Evolutionary conservation across 495 filamentous ascomycete species (phyloP).

Genomic region (Penicillium fimorum): DNA sequence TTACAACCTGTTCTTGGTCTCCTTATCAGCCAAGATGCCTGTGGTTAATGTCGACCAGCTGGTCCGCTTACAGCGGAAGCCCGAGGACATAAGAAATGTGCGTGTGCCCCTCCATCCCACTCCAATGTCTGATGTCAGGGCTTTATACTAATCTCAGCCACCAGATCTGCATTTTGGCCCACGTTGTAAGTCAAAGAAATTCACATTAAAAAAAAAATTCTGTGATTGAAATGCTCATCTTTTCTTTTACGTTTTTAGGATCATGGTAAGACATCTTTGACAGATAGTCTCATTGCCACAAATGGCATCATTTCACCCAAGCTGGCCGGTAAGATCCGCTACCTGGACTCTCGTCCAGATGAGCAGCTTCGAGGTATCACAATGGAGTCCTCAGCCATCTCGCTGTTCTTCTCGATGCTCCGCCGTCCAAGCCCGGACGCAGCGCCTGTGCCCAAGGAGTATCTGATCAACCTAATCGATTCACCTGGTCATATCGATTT

Average conservation of each 20-base stretch:
- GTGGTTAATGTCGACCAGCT: constrained; percentile 85
- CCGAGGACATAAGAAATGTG: constrained; percentile 88
- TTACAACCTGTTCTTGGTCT: constrained; percentile 5
- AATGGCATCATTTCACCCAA: constrained; percentile 99
- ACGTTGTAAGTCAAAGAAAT: constrained; percentile 67
- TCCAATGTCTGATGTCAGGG: constrained; percentile 25
- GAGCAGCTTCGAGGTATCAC: constrained; percentile 97
- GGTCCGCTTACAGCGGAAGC: constrained; percentile 76
- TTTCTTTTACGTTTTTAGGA: constrained; percentile 48
- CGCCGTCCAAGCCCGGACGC: constrained; percentile 66
- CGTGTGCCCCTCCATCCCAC: constrained; percentile 42
- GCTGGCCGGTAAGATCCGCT: constrained; percentile 95
- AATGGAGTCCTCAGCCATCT: constrained; percentile 99
- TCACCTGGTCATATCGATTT: constrained; percentile 99
- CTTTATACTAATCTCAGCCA: constrained; percentile 29
- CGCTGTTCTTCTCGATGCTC: constrained; percentile 90
- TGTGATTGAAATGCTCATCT: constrained; percentile 6
- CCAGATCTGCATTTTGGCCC: constrained; percentile 95
- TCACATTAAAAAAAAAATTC: neutral
- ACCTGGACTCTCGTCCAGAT: constrained; percentile 93
- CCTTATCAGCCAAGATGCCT: constrained; percentile 63
- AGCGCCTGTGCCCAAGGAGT: constrained; percentile 72
- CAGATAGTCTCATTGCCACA: constrained; percentile 93
- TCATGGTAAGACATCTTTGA: constrained; percentile 97
- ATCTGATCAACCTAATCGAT: constrained; percentile 96